Evolutionary conservation across 352 stramenopile genomes (phyloP), one percentile per base, ranked within the genome.

Genomic region (Phytophthora lateralis): DNA sequence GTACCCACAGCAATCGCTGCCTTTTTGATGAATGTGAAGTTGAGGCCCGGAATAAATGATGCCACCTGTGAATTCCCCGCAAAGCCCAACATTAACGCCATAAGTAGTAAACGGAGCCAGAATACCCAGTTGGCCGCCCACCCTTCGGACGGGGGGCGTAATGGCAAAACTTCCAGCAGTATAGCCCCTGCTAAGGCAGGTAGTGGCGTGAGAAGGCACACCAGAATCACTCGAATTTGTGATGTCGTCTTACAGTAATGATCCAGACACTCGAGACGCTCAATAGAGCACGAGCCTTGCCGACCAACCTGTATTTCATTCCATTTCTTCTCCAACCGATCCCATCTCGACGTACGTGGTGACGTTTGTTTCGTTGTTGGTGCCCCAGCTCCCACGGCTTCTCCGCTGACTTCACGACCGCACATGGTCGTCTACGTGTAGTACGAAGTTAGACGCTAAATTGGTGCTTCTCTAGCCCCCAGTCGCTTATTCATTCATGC

Each of bases 71-170:
- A 24, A 24, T 24, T 24, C 21, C 21, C 21, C 21, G 21, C 21
- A 24, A 53, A 53, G 11, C 17, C 27, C 27, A 53, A 18, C 7
- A 30, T 41, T 17, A 53, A 29, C 10, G 41, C 29, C 46, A 41
- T 53, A n/a, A 53, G 11, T 9, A 41, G 10, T 18, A 24, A 24
- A 3, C 21, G 21, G 21, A 24, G 21, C 21, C 35, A 41, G 30
- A 35, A 35, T 35, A 35, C 30, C 6, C 30, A 35, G 9, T 35
- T 35, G 30, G 8, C 30, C 11, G 30, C 4, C 30, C 30, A 35
- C 8, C 30, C 30, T 35, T 35, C 30, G 30, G 8, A 35, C 11
- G 30, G 30, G 9, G 1, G 8, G 8, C 30, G 30, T 35, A 35
- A 14, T 35, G 30, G 8, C 9, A 35, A 8, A 14, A 14, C 30